Percentiles rank a stretch among this genome's conserved stretches.
Evolutionary conservation across 768 basidiomycete genomes (phyloP).

Genomic region (Rhizopogon vesiculosus): DNA sequence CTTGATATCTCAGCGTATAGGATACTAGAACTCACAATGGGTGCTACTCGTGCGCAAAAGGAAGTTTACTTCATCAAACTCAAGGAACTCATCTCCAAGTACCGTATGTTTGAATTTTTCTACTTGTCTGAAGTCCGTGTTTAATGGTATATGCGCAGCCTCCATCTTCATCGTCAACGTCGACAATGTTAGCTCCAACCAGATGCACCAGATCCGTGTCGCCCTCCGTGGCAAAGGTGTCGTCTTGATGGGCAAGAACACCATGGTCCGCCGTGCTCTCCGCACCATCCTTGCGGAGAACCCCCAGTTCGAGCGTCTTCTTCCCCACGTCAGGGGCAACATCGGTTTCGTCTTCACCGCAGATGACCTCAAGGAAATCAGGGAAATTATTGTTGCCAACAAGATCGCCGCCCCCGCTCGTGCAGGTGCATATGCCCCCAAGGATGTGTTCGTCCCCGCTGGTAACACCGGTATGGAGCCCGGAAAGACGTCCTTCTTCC

Average conservation of each 20-base stretch:
- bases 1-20: background rate
- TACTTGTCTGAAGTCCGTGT: background rate
- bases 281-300: constrained; percentile 84
- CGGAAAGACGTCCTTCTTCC: constrained; percentile 99
- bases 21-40: constrained; percentile 58
- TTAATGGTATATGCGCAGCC: constrained; percentile 42
- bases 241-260: constrained; percentile 99
- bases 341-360: constrained; percentile 98
- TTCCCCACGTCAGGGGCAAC: constrained; percentile 95
- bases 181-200: constrained; percentile 99
- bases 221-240: constrained; percentile 95
- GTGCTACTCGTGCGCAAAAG: constrained; percentile 87
- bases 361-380: constrained; percentile 89
- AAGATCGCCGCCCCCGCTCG: constrained; percentile 98
- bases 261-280: constrained; percentile 98
- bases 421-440: constrained; percentile 93
- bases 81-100: constrained; percentile 86
- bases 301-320: constrained; percentile 95
- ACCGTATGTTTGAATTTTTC: constrained; percentile 55
- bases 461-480: constrained; percentile 99
- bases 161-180: constrained; percentile 99
- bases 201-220: constrained; percentile 97
- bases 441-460: constrained; percentile 87
- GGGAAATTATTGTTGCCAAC: constrained; percentile 91
- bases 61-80: constrained; percentile 89